Evolutionary conservation across 352 stramenopile species (phyloP), one percentile per base, ranked within the genome.

Genomic region (Globisporangium cystogenes): DNA sequence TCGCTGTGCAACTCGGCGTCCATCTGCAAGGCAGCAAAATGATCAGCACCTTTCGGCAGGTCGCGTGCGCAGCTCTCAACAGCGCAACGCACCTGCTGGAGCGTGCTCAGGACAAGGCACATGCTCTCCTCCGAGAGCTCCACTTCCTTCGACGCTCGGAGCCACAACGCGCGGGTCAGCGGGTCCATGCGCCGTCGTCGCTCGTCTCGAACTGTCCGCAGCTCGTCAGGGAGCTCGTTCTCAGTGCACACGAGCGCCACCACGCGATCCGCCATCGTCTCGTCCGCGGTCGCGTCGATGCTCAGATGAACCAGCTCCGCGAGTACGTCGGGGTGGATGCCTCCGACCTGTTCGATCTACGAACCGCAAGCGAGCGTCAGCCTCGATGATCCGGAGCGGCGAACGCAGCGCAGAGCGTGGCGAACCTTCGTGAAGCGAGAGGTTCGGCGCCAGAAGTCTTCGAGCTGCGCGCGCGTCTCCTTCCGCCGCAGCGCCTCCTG

Each of bases 241-340:
- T 53, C 36, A 43, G 20, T 44, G 53, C 67, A 74, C 11, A 59
- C 48, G 23, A 76, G 53, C 31, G 51, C 26, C 3, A 40, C 15
- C 27, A 55, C 48, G 4, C 65, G 44, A 18, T 50, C 55, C 37
- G 53, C 57, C 20, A 62, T 52, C 11, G 47, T 35, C 18, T 53
- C 29, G 8, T 68, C 49, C 7, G 58, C 58, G 24, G 65, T 63
- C 26, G 55, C 26, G 31, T 82, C 66, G 26, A 82, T 64, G 21
- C 55, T 63, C 31, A 78, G 56, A 26, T 82, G 71, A 31, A 78
- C 37, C 3, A 64, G 29, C 46, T 82, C 71, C 2, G 69, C 45
- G 3, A 74, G 12, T 0, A 74, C 68, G 31, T 76, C 71, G 27
- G n/a, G 18, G 20, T 78, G 67, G 18, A 78, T 41, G 21, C 51